Conservation (phyloP, 2,329 filamentous ascomycete species). For the Pseudogymnoascus verrucosus region DNA sequence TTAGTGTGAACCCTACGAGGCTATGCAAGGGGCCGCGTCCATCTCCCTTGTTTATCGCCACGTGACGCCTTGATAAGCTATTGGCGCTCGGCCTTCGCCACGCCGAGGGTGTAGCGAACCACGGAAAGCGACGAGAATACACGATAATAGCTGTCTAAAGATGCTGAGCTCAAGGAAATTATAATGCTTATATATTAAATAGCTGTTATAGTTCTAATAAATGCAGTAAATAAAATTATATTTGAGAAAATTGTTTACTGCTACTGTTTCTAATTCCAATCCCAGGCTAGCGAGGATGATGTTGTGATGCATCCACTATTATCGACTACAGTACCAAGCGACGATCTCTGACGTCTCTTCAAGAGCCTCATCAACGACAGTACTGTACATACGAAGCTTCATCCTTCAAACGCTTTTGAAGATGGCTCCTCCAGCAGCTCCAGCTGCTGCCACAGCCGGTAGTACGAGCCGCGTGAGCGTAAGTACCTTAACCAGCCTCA, state of each 20-base stretch:
- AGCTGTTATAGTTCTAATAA: not conserved
- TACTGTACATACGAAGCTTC: not conserved
- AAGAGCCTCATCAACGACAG: slow-evolving; percentile 5
- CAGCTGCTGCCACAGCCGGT: slow-evolving; percentile 23
- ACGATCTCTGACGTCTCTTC: not conserved
- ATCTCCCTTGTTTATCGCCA: not conserved
- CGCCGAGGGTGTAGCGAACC: not conserved
- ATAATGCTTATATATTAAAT: not conserved
- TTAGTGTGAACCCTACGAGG: not conserved
- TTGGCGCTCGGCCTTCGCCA: not conserved
- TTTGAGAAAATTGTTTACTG: not conserved
- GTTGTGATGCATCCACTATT: slow-evolving; percentile 7
- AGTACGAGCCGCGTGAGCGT: slow-evolving; percentile 26
- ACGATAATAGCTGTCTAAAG: not conserved
- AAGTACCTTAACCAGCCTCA: slow-evolving; percentile 11
- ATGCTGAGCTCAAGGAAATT: not conserved
- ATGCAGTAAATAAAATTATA: not conserved
- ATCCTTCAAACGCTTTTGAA: slow-evolving; percentile 13
- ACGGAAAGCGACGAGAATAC: not conserved
- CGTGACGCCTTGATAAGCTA: not conserved
- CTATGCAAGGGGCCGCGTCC: slow-evolving; percentile 1
- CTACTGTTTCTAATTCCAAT: not conserved
- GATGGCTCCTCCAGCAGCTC: slow-evolving; percentile 27
- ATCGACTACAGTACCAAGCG: not conserved
- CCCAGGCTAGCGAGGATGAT: not conserved